Base-by-base conservation (phyloP, 805 yeast species). In the Metschnikowia cubensis region DNA sequence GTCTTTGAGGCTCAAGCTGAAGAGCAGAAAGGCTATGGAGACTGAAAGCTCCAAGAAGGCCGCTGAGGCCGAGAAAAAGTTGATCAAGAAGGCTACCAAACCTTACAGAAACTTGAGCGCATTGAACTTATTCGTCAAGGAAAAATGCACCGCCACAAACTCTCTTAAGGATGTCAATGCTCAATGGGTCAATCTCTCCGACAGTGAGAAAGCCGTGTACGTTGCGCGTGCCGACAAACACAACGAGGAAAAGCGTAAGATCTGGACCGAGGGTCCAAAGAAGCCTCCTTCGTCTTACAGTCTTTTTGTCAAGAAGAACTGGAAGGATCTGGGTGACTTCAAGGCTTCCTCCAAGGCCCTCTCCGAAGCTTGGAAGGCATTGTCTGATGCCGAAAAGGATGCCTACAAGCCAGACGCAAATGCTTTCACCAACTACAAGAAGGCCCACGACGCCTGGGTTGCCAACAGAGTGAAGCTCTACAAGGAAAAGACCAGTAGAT, bases 261-360 rank as follows among this genome's bases (percentile, higher is more conserved):
- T 58, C 22, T 69, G 55, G 56, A 56, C 62, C 2, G 69, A 71
- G 1, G 66, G 65, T 56, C 77, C 77, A 34, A 64, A 64, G 46
- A 52, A 58, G 5, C 74, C 75, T 6, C 53, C 63, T 3, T 51
- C 47, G 40, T 63, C 64, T 11, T 72, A 62, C 59, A 70, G 74
- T 17, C 47, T 53, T 14, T 72, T 55, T 48, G 57, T 70, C 33
- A 59, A 66, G 52, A 60, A 65, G 35, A 60, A 63, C 50, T 70
- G 58, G 55, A 53, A 49, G 18, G 62, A 59, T 40, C 68, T 62
- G 21, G 49, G 37, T 3, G 36, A 59, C 31, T 58, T 66, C 36
- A 57, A 49, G 10, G 71, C 65, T 35, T 53, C 60, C 17, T 53
- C 63, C 21, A 65, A 64, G 52, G 63, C 59, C 14, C 53, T 70